These are phyloP conservation scores for Kwoniella heveanensis DNA, from an alignment of 768 basidiomycete species.

Conservation along the genomic window DNA sequence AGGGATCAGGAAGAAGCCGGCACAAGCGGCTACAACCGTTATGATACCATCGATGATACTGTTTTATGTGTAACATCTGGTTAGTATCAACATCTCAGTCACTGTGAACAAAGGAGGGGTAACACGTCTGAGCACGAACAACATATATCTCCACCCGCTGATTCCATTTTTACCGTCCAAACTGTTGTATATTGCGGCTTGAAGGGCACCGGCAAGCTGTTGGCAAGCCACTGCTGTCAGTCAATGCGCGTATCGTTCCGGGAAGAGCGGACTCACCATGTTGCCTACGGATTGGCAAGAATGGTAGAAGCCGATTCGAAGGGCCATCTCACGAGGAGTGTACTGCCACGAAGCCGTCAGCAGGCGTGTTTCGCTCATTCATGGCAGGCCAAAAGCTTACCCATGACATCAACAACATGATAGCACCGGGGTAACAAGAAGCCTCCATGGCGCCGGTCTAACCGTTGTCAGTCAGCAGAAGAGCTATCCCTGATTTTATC, in stretches of 20 bases:
- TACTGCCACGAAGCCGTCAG: constrained; percentile 23
- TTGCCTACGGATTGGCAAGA: constrained; percentile 37
- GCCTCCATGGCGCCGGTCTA: constrained; percentile 46
- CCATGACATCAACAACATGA: constrained; percentile 37
- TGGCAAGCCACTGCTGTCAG: no score
- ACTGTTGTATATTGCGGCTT: constrained; percentile 58
- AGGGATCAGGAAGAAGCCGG: constrained; percentile 46
- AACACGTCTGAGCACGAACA: no score
- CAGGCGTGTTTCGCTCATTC: neutral
- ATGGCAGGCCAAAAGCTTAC: constrained; percentile 17
- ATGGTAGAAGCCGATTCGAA: constrained; percentile 50
- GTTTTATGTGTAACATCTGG: no score
- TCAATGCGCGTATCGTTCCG: no score
- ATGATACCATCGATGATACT: constrained; percentile 57
- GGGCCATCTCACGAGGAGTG: constrained; percentile 47
- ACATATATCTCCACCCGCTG: constrained; percentile 56
- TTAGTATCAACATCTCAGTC: no score
- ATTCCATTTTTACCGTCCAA: constrained; percentile 58
- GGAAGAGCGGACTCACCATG: neutral
- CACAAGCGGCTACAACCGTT: constrained; percentile 23
- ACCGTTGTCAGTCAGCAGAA: no score
- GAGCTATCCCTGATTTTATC: no score
- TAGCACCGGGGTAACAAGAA: constrained; percentile 33
- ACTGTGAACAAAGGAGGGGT: no score
- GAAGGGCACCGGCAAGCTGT: constrained; percentile 59